Base-by-base conservation (phyloP, 2,329 filamentous ascomycete species). In the Trichophyton equinum region DNA sequence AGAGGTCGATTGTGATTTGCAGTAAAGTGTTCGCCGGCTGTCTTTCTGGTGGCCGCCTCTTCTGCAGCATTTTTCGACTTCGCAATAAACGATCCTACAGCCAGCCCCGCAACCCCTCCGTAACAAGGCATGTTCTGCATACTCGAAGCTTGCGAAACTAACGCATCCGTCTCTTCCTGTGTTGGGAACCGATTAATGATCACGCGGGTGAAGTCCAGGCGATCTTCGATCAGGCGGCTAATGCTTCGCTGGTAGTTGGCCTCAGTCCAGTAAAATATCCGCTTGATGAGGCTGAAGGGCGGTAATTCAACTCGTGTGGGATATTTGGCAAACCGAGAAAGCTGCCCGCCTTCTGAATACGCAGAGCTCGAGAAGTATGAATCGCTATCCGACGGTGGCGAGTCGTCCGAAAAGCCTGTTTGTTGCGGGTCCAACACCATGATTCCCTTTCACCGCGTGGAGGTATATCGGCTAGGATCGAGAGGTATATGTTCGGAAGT, bases 81-180 rank as follows among this genome's bases (percentile, higher is more conserved):
- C 20, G 20, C 30, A 40, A 57, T 40, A 30, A 40, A 15, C 9
- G 40, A 38, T 6, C 65, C n/a, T 66, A 8, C n/a, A 66, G 68
- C 3, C 65, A 20, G 1, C 67, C 70, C 4, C 64, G 57, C 11
- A 13, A 22, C 11, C 7, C 36, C 40, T 7, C 33, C 33, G n/a
- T 40, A 40, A 20, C 22, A 8, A 22, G 30, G 22, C 27, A 33
- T 53, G 13, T 59, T 49, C 36, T 40, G 38, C 38, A n/a, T 20
- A 27, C n/a, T 49, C 8, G 33, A 40, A 18, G 47, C 11, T 44
- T 65, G 62, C n/a, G 63, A 61, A 20, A 69, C 66, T 40, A 72
- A 65, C 20, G 68, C 68, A 62, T 74, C 72, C 22, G 73, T 53
- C 59, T 75, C 73, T 7, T 69, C 67, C 60, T 75, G 73, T 1